Base-by-base conservation (phyloP, 2,329 filamentous ascomycete genomes). In the Paramyrothecium roridum region DNA sequence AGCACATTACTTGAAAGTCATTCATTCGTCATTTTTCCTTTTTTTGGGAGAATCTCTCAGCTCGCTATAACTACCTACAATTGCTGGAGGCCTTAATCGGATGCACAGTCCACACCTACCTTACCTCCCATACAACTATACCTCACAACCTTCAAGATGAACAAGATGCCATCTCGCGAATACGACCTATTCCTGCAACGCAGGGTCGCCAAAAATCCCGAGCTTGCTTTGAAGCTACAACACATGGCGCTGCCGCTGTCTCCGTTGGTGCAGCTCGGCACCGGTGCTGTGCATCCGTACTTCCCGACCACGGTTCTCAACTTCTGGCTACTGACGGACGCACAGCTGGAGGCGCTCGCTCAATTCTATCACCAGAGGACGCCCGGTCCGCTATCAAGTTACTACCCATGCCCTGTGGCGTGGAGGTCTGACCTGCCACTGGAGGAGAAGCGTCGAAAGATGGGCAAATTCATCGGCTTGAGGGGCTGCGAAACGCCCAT, bases 391-490 rank as follows among this genome's bases (percentile, higher is more conserved):
- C 84, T 77, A 74, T 80, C 80, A 2, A 61, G 68, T 51, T 76
- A 81, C 57, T 92, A 92, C 68, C 89, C 89, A 0, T 85, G 83
- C 61, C 84, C 82, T n/a, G 81, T 92, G 65, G 70, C 76, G 53
- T 91, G 88, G 88, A 68, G 71, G 2, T 69, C 70, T 6, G 72
- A 78, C 57, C 69, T 85, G 56, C 71, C 76, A 2, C 68, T 86
- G 23, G 82, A 86, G 69, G 80, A 92, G 67, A 92, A 92, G 77
- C 79, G 88, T 58, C 76, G 88, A 58, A 85, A 86, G 72, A 83
- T 91, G 66, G 89, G 88, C 48, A 78, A 82, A 61, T 92, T 92
- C 61, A 90, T 91, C 66, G 89, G 89, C 13, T 74, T 92, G 55
- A 74, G 83, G 52, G 88, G 86, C 2, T 79, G 76, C 58, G 73